These are phyloP conservation scores for Cladosporium sp. DNA, from an alignment of 2,329 filamentous ascomycete genomes.

Conservation along the genomic window DNA sequence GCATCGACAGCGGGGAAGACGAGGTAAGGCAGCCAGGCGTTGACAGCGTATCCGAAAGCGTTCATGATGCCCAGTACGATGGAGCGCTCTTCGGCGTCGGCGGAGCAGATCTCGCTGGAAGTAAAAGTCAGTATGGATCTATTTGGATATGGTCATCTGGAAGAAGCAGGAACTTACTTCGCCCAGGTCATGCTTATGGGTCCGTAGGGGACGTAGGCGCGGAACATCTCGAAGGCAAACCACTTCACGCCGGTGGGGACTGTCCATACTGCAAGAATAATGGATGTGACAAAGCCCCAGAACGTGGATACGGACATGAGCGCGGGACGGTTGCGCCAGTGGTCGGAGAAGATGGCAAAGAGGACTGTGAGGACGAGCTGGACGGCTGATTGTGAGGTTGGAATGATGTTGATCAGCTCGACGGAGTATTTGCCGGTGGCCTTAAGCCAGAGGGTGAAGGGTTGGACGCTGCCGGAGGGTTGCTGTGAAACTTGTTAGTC, in stretches of 20 bases:
- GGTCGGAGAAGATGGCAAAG: constrained; percentile 68
- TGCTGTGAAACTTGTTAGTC: background rate
- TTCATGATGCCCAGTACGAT: constrained; percentile 68
- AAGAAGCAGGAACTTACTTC: background rate
- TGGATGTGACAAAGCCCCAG: constrained; percentile 49
- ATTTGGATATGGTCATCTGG: background rate
- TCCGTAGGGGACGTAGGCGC: constrained; percentile 35
- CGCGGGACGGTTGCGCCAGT: constrained; percentile 59
- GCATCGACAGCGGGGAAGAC: constrained; percentile 14
- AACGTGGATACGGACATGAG: constrained; percentile 58
- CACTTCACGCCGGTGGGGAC: constrained; percentile 36
- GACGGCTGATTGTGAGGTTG: constrained; percentile 53
- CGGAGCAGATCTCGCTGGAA: constrained; percentile 50
- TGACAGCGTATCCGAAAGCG: constrained; percentile 67
- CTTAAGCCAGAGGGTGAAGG: constrained; percentile 42
- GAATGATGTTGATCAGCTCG: constrained; percentile 58
- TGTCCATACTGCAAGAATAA: constrained; percentile 48
- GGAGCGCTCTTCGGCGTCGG: constrained; percentile 65
- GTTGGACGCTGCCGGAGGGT: constrained; percentile 16
- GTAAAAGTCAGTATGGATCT: background rate
- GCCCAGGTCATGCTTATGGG: constrained; percentile 44
- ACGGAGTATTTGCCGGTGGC: constrained; percentile 47
- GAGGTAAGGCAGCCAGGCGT: constrained; percentile 62
- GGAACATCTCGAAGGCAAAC: constrained; percentile 36
- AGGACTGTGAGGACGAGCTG: constrained; percentile 60